Percentiles rank a stretch among this genome's conserved stretches.
These are phyloP conservation scores for Epichloe elymi DNA, from an alignment of 2,329 filamentous ascomycete genomes.

Conservation along the genomic window DNA sequence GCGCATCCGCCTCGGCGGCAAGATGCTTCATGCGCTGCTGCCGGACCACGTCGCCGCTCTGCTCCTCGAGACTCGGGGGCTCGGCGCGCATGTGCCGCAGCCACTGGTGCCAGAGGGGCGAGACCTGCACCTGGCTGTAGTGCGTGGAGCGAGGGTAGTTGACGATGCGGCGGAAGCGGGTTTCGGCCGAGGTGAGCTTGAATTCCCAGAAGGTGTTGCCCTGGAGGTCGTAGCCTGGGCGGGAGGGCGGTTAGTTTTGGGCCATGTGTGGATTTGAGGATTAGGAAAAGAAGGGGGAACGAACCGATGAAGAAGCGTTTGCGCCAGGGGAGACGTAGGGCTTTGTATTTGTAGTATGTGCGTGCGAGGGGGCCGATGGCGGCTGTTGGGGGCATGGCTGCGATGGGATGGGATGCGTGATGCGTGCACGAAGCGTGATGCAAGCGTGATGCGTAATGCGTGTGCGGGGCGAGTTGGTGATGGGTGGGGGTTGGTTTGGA, in stretches of 20 bases:
- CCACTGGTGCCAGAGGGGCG: constrained; percentile 57
- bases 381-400: not conserved
- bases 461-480: not conserved
- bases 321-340: constrained; percentile 49
- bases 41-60: constrained; percentile 38
- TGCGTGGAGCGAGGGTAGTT: constrained; percentile 42
- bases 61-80: constrained; percentile 44
- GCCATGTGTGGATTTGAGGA: too few species aligned
- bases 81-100: constrained; percentile 44
- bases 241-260: too few species aligned
- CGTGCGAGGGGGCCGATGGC: constrained; percentile 22
- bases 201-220: constrained; percentile 62
- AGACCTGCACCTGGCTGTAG: constrained; percentile 41
- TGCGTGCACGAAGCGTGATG: too few species aligned
- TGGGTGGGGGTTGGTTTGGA: too few species aligned
- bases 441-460: too few species aligned
- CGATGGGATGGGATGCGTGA: not conserved
- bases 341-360: constrained; percentile 49
- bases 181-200: constrained; percentile 27
- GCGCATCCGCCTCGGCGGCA: constrained; percentile 47
- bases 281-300: constrained; percentile 7
- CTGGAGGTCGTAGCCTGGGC: constrained; percentile 46
- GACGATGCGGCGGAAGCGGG: constrained; percentile 49
- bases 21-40: constrained; percentile 40
- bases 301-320: constrained; percentile 48